phyloP scores from a whole-genome alignment of 345 rosid genomes.

The Moricandia arvensis region DNA sequence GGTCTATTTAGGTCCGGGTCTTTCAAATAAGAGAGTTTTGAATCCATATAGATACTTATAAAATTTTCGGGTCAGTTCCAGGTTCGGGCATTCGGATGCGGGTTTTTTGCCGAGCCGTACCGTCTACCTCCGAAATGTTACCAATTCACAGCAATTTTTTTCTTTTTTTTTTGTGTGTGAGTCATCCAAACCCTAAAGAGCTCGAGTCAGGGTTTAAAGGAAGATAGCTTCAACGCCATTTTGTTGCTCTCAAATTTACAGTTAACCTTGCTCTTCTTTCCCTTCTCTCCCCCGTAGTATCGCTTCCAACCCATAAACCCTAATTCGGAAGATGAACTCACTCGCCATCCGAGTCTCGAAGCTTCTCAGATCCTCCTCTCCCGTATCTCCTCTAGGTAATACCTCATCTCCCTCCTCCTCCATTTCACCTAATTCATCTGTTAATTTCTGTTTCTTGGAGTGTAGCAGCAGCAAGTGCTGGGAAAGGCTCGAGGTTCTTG shows the following conservation, averaged over 20 bases:
- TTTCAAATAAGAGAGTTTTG: no score
- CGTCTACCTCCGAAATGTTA: not conserved
- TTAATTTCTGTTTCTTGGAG: not conserved
- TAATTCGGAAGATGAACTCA: slow-evolving; percentile 28
- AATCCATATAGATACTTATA: no score
- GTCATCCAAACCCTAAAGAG: not conserved
- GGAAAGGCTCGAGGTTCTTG: slow-evolving; percentile 18
- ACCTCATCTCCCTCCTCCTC: no score
- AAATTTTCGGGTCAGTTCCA: no score
- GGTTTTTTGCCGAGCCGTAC: no score
- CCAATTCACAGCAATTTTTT: not conserved
- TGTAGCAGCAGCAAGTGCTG: slow-evolving; percentile 16
- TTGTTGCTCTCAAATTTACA: no score
- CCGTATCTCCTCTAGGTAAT: slow-evolving; percentile 22
- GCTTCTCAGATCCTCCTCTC: slow-evolving; percentile 19
- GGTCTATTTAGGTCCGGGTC: no score
- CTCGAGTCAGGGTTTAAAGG: not conserved
- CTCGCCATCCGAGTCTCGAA: slow-evolving; percentile 28
- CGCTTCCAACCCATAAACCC: not conserved
- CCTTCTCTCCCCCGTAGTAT: no score
- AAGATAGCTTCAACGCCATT: not conserved
- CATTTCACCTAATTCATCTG: not conserved
- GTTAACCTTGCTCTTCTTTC: no score
- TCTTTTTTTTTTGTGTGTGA: not conserved
- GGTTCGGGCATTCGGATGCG: no score